Percentiles rank a stretch among this genome's conserved stretches.
Evolutionary conservation across 2,329 filamentous ascomycete genomes (phyloP).

Genomic region (Ophidiomyces ophidiicola): DNA sequence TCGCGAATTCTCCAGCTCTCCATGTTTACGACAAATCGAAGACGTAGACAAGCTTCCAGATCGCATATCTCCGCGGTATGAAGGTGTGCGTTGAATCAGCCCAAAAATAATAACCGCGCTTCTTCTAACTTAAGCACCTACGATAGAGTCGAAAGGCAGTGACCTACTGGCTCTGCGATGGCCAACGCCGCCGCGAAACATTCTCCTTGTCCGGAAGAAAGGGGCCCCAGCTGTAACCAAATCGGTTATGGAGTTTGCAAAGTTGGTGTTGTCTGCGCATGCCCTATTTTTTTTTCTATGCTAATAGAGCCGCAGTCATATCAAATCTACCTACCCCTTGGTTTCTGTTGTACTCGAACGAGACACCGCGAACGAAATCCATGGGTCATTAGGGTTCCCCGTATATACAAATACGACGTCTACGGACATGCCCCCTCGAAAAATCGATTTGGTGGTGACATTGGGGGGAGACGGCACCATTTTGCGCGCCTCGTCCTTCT

Average conservation of each 20-base stretch:
- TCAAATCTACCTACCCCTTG: conserved; percentile 65
- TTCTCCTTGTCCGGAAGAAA: conserved; percentile 57
- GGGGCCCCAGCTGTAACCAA: conserved; percentile 43
- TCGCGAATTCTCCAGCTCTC: conserved; percentile 34
- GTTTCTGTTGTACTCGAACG: conserved; percentile 75
- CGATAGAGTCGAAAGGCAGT: conserved; percentile 43
- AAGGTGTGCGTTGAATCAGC: conserved; percentile 38
- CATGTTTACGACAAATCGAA: conserved; percentile 32
- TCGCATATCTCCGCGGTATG: conserved; percentile 51
- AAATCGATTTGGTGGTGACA: conserved; percentile 79
- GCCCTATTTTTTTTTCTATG: neutral
- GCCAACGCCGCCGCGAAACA: conserved; percentile 55
- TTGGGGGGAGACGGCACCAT: conserved; percentile 91
- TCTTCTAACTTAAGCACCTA: neutral
- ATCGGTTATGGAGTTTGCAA: conserved; percentile 47
- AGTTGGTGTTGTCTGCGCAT: conserved; percentile 23
- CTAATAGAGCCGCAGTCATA: conserved; percentile 49
- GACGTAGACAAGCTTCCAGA: conserved; percentile 34
- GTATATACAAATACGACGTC: conserved; percentile 45
- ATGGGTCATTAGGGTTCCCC: conserved; percentile 58
- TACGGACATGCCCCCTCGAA: conserved; percentile 51
- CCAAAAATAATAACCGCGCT: neutral
- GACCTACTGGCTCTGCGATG: conserved; percentile 55
- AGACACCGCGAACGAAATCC: conserved; percentile 58
- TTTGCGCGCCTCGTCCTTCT: conserved; percentile 71